phyloP scores from a whole-genome alignment of 2,329 filamentous ascomycete genomes.

The Diaporthe destruens region DNA sequence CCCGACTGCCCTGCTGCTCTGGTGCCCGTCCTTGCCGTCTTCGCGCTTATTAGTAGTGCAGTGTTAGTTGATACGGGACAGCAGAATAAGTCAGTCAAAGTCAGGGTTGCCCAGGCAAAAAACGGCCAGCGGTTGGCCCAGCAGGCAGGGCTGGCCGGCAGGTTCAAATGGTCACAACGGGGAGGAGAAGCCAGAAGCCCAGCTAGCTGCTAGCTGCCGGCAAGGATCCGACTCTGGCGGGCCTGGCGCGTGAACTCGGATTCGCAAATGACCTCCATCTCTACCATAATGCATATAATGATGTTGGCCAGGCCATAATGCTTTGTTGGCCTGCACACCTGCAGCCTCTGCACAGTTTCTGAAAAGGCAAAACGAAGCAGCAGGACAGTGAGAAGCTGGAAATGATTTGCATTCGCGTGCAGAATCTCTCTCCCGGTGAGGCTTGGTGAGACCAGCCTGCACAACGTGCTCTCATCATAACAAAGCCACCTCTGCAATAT shows the following conservation, averaged over 20 bases:
- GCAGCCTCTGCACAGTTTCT: neutral
- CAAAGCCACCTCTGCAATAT: neutral
- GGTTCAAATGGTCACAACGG: neutral
- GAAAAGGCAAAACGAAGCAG: neutral
- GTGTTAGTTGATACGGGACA: no score
- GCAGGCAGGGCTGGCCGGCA: neutral
- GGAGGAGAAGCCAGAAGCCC: neutral
- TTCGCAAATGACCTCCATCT: slow-evolving; percentile 21
- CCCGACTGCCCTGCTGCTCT: no score
- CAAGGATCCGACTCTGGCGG: slow-evolving; percentile 19
- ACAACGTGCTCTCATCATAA: slow-evolving; percentile 6
- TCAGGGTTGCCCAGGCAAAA: slow-evolving; percentile 23
- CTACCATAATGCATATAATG: neutral
- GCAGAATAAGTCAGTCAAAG: no score
- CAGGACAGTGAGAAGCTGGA: neutral
- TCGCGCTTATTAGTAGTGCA: neutral
- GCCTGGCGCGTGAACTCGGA: slow-evolving; percentile 2
- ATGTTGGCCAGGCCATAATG: neutral
- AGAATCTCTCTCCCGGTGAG: neutral
- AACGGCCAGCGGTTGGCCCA: slow-evolving; percentile 23
- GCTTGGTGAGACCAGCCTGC: neutral
- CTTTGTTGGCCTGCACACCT: neutral
- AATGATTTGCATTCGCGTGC: neutral
- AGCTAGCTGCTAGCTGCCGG: slow-evolving; percentile 21
- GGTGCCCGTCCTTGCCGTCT: slow-evolving; percentile 6